Evolutionary conservation across 1,139 yeast species (phyloP), one percentile per base, ranked within the genome.

Genomic region (Scheffersomyces segobiensis): DNA sequence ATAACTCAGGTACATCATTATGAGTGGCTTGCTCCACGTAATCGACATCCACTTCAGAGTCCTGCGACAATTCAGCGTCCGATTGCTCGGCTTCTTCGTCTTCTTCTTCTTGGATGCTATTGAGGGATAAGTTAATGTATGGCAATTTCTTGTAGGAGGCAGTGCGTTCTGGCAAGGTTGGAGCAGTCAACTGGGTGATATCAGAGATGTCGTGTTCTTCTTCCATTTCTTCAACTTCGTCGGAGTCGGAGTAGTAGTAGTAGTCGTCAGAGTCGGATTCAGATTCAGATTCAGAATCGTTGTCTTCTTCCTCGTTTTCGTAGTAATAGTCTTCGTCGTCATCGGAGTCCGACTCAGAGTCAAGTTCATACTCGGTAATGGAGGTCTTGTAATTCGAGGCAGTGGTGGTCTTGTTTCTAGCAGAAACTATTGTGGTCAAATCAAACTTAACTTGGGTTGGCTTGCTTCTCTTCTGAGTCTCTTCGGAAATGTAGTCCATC

Each of bases 401-500:
- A 56, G 57, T 49, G 57, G 52, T 50, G 26, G 57, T 54, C 56
- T 53, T 47, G 18, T 50, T 46, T 26, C 58, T 5, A 62, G 60
- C 32, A 59, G 50, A 20, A 19, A 7, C 46, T 22, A 39, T 19
- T 17, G 21, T n/a, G 21, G 66, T 60, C 5, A 59, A 47, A 24
- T 59, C 57, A 50, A 63, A 64, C 14, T 61, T 55, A 12, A 63
- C 66, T 50, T 58, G 55, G n/a, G 61, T 48, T 21, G 47, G 50
- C 32, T 61, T 65, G 51, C 66, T 63, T 63, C 76, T 66, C 60
- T 71, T 75, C 53, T 70, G 70, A 24, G 76, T 71, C 64, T 75
- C 81, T 12, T 66, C 67, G 17, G 74, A 64, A 47, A 80, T 78
- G 61, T 73, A 73, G 65, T 86, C 93, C 86, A 89, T 87, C 53